Evolutionary conservation across 2,329 filamentous ascomycete species (phyloP), one percentile per base, ranked within the genome.

Genomic region (Microdochium paspali): DNA sequence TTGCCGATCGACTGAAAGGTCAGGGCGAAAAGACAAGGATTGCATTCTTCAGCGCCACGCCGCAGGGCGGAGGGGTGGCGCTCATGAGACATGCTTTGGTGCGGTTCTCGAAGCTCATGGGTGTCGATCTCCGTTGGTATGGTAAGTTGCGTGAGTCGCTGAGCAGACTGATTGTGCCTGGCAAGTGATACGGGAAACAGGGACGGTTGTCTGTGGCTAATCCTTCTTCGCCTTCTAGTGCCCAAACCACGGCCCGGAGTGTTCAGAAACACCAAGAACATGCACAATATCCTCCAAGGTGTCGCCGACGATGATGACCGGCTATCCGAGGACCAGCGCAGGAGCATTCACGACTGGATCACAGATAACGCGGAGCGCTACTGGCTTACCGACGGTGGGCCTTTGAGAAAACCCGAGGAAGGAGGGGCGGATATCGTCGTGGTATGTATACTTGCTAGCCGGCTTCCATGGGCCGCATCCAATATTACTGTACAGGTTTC

Each of bases 211-310:
- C n/a, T n/a, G n/a, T n/a, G n/a, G n/a, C n/a, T n/a, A n/a, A n/a
- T n/a, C n/a, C n/a, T n/a, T n/a, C n/a, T n/a, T n/a, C n/a, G n/a
- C n/a, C n/a, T n/a, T n/a, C n/a, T n/a, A 74, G 87, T 91, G 1
- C 87, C 87, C 6, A 89, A 88, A 62, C 86, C 87, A 21, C 82
- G 84, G 45, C 85, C 85, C 3, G 82, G 85, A 15, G 81, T 91
- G 10, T 93, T 93, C 65, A 76, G 86, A 45, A 84, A 88, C 64
- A 93, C 87, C 54, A 93, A 93, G 68, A 90, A 85, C 54, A 85
- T 90, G 56, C 87, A 93, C 76, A 93, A 93, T 65, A 90, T 91
- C 53, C 79, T 93, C 2, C 87, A 93, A 66, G 87, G 87, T 9
- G 87, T 90, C 39, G 80, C 81, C 35, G 71, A 74, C 24, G 77